Conservation (phyloP, 768 basidiomycete genomes). For the Tylopilus vinaceipallidus region DNA sequence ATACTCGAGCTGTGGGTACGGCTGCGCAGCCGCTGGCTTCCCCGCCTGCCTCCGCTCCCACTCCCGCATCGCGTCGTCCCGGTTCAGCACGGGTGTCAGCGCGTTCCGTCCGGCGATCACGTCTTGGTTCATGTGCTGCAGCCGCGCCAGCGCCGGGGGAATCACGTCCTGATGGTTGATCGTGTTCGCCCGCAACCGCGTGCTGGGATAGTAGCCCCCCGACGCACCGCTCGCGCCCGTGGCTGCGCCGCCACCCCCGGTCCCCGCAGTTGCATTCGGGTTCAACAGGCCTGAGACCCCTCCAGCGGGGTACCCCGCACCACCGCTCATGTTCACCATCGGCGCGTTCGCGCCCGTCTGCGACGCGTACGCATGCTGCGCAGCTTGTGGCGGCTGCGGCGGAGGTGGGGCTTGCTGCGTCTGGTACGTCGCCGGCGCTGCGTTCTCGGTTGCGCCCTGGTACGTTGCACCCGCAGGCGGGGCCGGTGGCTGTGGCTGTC, state of each 20-base stretch:
- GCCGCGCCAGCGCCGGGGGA: conserved; percentile 89
- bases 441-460: conserved; percentile 21
- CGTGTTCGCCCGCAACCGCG: conserved; percentile 79
- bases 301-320: conserved; percentile 17
- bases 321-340: conserved; percentile 15
- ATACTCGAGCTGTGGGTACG: conserved; percentile 88
- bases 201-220: conserved; percentile 61
- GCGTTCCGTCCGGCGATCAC: conserved; percentile 71
- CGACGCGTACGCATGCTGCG: conserved; percentile 26
- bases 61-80: conserved; percentile 93
- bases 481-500: conserved; percentile 10
- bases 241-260: no score
- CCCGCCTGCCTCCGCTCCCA: conserved; percentile 91
- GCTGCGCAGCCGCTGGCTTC: conserved; percentile 65
- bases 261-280: conserved; percentile 43
- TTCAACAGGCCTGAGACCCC: conserved; percentile 33
- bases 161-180: conserved; percentile 84
- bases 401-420: conserved; percentile 32
- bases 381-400: conserved; percentile 18
- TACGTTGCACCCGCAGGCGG: conserved; percentile 18
- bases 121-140: conserved; percentile 88
- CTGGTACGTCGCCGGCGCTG: conserved; percentile 17
- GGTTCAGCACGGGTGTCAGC: conserved; percentile 88
- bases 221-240: no score
- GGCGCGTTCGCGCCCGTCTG: conserved; percentile 23